Conservation (phyloP, 176 grass and related monocot genomes). For the Elymus sibiricus region DNA sequence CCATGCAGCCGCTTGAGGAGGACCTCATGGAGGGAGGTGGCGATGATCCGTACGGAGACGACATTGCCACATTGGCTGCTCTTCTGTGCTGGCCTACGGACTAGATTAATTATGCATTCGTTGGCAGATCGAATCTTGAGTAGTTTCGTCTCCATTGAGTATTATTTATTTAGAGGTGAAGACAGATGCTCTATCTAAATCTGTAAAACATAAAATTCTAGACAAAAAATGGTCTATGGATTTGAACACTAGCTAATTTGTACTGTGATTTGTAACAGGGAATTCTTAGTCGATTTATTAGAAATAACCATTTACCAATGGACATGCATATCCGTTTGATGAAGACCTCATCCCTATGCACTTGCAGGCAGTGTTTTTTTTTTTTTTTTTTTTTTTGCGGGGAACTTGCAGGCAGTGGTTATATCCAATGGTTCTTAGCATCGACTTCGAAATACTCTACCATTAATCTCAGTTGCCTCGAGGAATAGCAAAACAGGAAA, state of each 20-base stretch:
- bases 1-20: background rate
- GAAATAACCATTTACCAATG: no score
- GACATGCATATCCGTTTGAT: no score
- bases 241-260: background rate
- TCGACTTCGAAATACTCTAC: no score
- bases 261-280: no score
- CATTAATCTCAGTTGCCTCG: no score
- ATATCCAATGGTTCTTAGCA: no score
- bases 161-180: background rate
- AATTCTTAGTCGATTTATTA: no score
- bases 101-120: background rate
- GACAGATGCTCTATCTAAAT: background rate
- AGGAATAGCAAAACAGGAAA: no score
- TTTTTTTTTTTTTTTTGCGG: no score
- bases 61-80: slow-evolving; percentile 17
- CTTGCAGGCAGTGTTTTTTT: no score
- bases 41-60: slow-evolving; percentile 13
- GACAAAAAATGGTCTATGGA: background rate
- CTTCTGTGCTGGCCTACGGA: slow-evolving; percentile 36
- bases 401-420: no score
- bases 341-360: no score
- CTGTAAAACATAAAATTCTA: background rate
- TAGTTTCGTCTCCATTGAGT: background rate
- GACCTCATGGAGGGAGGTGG: background rate
- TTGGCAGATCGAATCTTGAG: background rate